phyloP scores from a whole-genome alignment of 2,329 filamentous ascomycete genomes.

The Drechslerella coelobrocha region DNA sequence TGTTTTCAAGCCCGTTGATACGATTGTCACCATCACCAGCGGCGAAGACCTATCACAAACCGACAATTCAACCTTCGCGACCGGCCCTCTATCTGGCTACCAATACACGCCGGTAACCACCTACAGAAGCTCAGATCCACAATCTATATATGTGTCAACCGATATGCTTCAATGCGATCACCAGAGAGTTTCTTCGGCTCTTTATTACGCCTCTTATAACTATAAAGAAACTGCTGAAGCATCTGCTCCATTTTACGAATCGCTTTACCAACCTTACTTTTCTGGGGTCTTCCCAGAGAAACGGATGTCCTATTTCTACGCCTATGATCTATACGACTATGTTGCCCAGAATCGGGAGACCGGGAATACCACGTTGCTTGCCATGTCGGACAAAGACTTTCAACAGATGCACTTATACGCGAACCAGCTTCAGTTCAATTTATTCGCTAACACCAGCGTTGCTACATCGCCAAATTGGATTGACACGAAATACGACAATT shows the following conservation, averaged over 20 bases:
- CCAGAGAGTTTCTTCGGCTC: conserved; percentile 14
- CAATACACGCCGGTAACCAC: conserved; percentile 37
- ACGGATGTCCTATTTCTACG: conserved; percentile 30
- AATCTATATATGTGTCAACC: conserved; percentile 27
- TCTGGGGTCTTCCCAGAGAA: conserved; percentile 21
- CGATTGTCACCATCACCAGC: conserved; percentile 9
- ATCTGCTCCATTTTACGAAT: conserved; percentile 16
- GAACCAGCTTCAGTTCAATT: conserved; percentile 40
- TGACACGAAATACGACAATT: neutral
- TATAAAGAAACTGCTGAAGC: conserved; percentile 19
- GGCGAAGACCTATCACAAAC: neutral
- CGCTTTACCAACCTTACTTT: conserved; percentile 34
- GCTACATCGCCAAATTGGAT: conserved; percentile 22
- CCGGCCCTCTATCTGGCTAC: conserved; percentile 39
- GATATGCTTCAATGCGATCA: conserved; percentile 23
- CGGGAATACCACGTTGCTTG: conserved; percentile 21
- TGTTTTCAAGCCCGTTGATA: conserved; percentile 26
- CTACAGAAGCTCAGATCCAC: conserved; percentile 29
- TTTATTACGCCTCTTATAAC: conserved; percentile 27
- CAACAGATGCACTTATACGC: conserved; percentile 27
- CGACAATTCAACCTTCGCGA: conserved; percentile 43
- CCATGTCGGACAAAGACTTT: conserved; percentile 32
- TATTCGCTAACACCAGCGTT: conserved; percentile 35
- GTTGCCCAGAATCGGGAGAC: conserved; percentile 37
- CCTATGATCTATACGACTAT: conserved; percentile 35